Conservation (phyloP, 371 early-diverging fungal genomes). For the Rhizopus arrhizus region DNA sequence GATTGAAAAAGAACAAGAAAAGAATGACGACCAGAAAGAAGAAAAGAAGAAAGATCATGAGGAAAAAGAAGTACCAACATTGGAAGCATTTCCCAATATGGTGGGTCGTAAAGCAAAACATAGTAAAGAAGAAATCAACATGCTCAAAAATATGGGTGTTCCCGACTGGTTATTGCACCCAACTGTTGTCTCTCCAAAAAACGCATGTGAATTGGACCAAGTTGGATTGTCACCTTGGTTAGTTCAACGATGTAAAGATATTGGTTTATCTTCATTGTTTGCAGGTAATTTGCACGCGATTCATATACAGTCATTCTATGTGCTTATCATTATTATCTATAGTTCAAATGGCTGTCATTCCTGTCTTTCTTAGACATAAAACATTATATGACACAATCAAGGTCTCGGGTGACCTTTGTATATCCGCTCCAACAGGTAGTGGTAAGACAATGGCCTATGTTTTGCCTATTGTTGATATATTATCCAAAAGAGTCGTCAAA, state of each 20-base stretch:
- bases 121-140: constrained; percentile 40
- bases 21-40: neutral
- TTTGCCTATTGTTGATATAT: constrained; percentile 86
- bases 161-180: constrained; percentile 88
- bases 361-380: constrained; percentile 66
- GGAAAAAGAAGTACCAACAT: constrained; percentile 24
- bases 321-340: neutral
- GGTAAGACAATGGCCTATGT: constrained; percentile 98
- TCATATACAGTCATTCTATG: neutral
- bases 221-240: constrained; percentile 64
- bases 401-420: constrained; percentile 79
- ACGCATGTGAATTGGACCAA: constrained; percentile 47
- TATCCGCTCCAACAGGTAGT: constrained; percentile 94
- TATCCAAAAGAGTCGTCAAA: constrained; percentile 70
- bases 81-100: constrained; percentile 52
- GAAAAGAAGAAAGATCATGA: constrained; percentile 16
- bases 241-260: constrained; percentile 62
- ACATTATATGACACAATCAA: constrained; percentile 56
- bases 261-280: constrained; percentile 76
- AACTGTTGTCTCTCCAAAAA: constrained; percentile 65
- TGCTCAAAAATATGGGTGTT: constrained; percentile 67
- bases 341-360: constrained; percentile 89
- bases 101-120: constrained; percentile 27
- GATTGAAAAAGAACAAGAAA: constrained; percentile 1
- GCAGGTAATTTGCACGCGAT: constrained; percentile 49